Evolutionary conservation across 169 alveolate genomes (phyloP).

Genomic region (Theileria parva): DNA sequence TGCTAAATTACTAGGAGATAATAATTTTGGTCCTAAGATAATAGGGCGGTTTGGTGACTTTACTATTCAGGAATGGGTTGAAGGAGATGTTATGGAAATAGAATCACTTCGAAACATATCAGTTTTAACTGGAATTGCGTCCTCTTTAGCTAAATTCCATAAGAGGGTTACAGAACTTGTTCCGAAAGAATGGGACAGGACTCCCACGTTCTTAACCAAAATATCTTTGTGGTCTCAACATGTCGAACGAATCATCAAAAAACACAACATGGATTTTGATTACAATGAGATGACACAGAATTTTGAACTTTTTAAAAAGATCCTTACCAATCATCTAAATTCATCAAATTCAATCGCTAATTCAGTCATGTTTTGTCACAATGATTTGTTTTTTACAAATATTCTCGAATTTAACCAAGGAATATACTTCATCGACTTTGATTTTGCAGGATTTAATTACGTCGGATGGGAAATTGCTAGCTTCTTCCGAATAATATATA

Average conservation of each 20-base stretch:
- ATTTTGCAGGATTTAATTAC: constrained; percentile 75
- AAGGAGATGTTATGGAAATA: constrained; percentile 70
- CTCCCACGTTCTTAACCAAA: constrained; percentile 55
- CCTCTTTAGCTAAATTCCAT: constrained; percentile 24
- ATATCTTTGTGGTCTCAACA: constrained; percentile 47
- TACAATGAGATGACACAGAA: background rate
- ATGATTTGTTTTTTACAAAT: constrained; percentile 77
- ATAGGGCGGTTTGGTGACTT: constrained; percentile 72
- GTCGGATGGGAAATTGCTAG: constrained; percentile 77
- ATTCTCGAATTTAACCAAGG: constrained; percentile 59
- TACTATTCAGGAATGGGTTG: constrained; percentile 78
- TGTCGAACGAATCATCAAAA: background rate
- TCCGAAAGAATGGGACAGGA: constrained; percentile 66
- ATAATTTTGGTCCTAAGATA: constrained; percentile 73
- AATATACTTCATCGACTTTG: constrained; percentile 75
- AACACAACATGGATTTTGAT: constrained; percentile 8
- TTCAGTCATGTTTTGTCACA: constrained; percentile 75
- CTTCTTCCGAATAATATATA: constrained; percentile 67
- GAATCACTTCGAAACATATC: constrained; percentile 67
- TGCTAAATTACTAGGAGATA: constrained; percentile 69
- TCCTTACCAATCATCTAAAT: constrained; percentile 36
- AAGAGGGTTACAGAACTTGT: constrained; percentile 28
- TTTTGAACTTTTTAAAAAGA: constrained; percentile 8
- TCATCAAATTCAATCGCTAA: constrained; percentile 53
- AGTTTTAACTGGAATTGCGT: constrained; percentile 70